Percentiles rank a stretch among this genome's conserved stretches.
phyloP scores from a whole-genome alignment of 2,329 filamentous ascomycete species.

The Aspergillus ochraceus region DNA sequence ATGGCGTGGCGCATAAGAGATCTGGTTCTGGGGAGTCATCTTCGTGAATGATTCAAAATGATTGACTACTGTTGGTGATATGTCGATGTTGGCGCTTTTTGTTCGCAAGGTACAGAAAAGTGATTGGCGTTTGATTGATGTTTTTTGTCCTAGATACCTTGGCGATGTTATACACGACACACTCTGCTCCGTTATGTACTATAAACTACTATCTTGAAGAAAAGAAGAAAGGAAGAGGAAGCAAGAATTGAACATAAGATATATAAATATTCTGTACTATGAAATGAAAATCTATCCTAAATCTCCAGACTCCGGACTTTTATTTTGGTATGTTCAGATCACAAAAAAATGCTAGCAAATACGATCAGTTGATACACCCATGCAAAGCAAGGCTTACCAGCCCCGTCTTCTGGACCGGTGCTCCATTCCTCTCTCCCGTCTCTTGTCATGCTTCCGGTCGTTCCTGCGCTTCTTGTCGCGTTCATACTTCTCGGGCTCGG shows the following conservation, averaged over 20 bases:
- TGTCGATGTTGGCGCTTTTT: background rate
- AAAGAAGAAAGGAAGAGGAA: background rate
- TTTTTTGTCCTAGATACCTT: constrained; percentile 12
- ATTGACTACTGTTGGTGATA: background rate
- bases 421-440: constrained; percentile 75
- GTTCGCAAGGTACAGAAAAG: constrained; percentile 4
- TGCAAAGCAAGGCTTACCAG: constrained; percentile 51
- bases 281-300: constrained; percentile 12
- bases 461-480: constrained; percentile 79
- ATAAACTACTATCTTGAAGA: background rate
- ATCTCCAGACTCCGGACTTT: constrained; percentile 24
- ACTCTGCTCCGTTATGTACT: constrained; percentile 28
- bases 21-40: background rate
- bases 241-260: background rate
- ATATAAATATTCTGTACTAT: constrained; percentile 7
- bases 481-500: constrained; percentile 75
- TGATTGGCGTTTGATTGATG: constrained; percentile 2
- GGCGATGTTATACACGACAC: constrained; percentile 19
- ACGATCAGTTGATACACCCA: constrained; percentile 16
- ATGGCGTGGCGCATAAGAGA: constrained; percentile 53
- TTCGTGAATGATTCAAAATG: background rate
- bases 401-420: constrained; percentile 71
- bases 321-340: constrained; percentile 8
- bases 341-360: constrained; percentile 18
- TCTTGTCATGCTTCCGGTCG: constrained; percentile 79